Percentiles rank a stretch among this genome's conserved stretches.
Evolutionary conservation across 129 eudicot species (phyloP).

Genomic region (Arctium lappa): DNA sequence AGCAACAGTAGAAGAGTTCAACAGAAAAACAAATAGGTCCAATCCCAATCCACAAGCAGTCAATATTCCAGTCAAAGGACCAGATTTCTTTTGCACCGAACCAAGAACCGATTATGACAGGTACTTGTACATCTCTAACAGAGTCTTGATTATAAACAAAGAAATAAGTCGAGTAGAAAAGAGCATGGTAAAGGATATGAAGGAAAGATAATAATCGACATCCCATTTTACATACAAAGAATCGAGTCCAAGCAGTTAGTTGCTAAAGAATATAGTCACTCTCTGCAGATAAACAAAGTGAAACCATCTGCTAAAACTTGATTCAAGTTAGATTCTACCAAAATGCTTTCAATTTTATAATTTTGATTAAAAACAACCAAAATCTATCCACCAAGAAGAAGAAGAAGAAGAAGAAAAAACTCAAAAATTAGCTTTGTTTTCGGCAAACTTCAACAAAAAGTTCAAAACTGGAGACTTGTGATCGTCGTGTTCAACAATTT

Average conservation of each 20-base stretch:
- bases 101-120: too few relatives aligned
- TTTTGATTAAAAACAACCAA: constrained; percentile 1
- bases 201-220: not conserved
- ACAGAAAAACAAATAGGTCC: too few relatives aligned
- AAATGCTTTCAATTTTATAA: constrained; percentile 1
- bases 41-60: too few relatives aligned
- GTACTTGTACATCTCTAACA: too few relatives aligned
- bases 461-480: constrained; percentile 54
- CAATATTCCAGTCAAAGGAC: too few relatives aligned
- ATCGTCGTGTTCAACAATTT: constrained; percentile 37
- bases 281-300: too few relatives aligned
- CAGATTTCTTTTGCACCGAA: too few relatives aligned
- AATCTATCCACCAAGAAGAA: constrained; percentile 18
- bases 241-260: not conserved
- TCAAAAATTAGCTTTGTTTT: constrained; percentile 64
- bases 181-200: not conserved
- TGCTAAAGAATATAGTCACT: too few relatives aligned
- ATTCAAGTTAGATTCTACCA: constrained; percentile 19
- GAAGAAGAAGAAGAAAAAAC: not conserved
- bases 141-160: too few relatives aligned
- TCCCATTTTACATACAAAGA: not conserved
- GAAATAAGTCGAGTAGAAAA: too few relatives aligned
- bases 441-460: constrained; percentile 56
- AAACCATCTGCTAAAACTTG: not conserved
- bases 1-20: too few relatives aligned